A percentile compares a stretch with the other conserved stretches of the same genome.
These are phyloP conservation scores for Rhizomucor miehei DNA, from an alignment of 371 early-diverging fungal species.

Conservation along the genomic window DNA sequence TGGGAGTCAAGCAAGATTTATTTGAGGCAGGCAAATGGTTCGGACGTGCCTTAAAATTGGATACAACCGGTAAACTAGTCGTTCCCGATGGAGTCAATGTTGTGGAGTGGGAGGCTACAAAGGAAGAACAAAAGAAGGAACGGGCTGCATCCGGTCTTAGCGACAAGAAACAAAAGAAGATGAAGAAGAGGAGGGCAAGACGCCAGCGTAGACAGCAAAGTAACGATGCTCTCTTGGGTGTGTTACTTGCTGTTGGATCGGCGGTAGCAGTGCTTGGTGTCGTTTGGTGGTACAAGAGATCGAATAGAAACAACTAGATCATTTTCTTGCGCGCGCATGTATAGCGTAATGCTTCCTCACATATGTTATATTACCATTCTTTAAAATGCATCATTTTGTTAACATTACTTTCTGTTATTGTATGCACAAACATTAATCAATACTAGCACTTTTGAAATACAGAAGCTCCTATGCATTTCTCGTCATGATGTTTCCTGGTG, in stretches of 20 bases:
- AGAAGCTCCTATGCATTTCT: too few relatives aligned
- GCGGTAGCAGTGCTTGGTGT: conserved; percentile 35
- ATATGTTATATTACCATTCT: too few relatives aligned
- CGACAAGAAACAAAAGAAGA: conserved; percentile 5
- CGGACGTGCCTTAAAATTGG: conserved; percentile 46
- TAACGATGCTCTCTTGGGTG: conserved; percentile 17
- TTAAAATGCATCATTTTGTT: too few relatives aligned
- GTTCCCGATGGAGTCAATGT: conserved; percentile 35
- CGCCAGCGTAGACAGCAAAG: conserved; percentile 5
- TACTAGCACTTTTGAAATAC: too few relatives aligned
- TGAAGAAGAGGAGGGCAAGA: conserved; percentile 19
- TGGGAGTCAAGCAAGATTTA: conserved; percentile 38
- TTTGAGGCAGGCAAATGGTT: conserved; percentile 48
- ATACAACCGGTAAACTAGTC: conserved; percentile 33
- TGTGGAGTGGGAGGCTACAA: conserved; percentile 42
- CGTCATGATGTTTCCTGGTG: too few relatives aligned
- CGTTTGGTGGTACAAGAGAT: conserved; percentile 23
- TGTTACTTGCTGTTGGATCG: conserved; percentile 27
- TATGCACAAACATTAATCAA: too few relatives aligned
- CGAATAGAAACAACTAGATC: background rate
- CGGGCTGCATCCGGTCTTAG: background rate
- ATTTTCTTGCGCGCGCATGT: background rate
- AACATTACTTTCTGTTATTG: too few relatives aligned
- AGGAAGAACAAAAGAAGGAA: conserved; percentile 11
- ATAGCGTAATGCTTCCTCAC: too few relatives aligned